Evolutionary conservation across 2,329 filamentous ascomycete genomes (phyloP), one percentile per base, ranked within the genome.

Genomic region (Colletotrichum phormii): DNA sequence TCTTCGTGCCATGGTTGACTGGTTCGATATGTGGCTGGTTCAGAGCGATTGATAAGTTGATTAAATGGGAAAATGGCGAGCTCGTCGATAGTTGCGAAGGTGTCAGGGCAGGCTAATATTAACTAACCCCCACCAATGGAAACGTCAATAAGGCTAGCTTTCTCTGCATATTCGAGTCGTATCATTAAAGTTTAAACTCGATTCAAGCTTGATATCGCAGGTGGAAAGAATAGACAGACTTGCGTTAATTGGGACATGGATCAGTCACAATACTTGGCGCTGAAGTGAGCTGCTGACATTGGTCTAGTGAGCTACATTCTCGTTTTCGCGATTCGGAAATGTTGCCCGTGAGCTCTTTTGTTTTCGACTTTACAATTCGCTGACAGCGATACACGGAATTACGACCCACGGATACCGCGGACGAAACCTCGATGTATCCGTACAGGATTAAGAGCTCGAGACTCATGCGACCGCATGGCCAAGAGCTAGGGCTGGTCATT

Each of bases 11-110:
- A 80, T 80, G 33, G 51, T 78, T 29, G 75, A 75, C 29, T 81
- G 79, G 79, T 78, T 80, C 37, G 72, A 78, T 13, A 74, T 79
- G 12, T 81, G 79, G 78, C 67, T 81, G 6, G 54, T 72, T 13
- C 51, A 49, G 31, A 64, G 62, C 2, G 33, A 49, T 11, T 31
- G 15, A 35, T 9, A 29, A 35, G 18, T 46, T 46, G 42, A 42
- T 42, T 0, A 0, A 4, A 6, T 6, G 42, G 22, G 15, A 18
- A 51, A 6, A 8, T 15, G n/a, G n/a, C 2, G n/a, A 1, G n/a
- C 42, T 26, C 12, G n/a, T 24, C 4, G 18, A 5, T 1, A 13
- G 35, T 42, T 42, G 42, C 42, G 18, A 46, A 18, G 42, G 42
- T 46, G 3, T n/a, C 18, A 46, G 18, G 42, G 5, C 8, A 18